Evolutionary conservation across 768 basidiomycete genomes (phyloP).

Genomic region (Saitozyma sp.): DNA sequence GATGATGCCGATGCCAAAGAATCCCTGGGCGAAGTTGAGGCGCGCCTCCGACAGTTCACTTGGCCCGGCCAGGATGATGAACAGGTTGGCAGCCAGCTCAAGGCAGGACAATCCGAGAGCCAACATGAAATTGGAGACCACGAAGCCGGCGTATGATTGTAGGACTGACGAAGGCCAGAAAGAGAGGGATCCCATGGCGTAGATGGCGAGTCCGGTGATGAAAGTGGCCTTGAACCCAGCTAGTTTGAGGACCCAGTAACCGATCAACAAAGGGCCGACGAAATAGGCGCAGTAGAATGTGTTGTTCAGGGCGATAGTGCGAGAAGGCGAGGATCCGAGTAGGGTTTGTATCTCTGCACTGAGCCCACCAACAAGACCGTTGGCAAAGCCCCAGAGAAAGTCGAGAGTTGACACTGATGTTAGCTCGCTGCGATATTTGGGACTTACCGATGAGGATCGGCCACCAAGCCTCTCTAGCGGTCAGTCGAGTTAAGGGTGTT

Average conservation of each 20-base stretch:
- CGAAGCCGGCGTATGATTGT: constrained; percentile 39
- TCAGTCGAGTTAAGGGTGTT: constrained; percentile 39
- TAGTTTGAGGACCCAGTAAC: constrained; percentile 41
- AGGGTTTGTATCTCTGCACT: constrained; percentile 38
- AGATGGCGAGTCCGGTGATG: constrained; percentile 46
- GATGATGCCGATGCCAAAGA: constrained; percentile 42
- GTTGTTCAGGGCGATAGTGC: constrained; percentile 37
- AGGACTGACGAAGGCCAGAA: constrained; percentile 50
- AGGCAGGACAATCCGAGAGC: constrained; percentile 40
- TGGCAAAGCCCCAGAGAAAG: constrained; percentile 50
- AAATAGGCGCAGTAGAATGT: constrained; percentile 45
- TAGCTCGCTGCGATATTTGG: background rate
- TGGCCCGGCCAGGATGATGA: constrained; percentile 48
- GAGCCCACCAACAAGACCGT: constrained; percentile 47
- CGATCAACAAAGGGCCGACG: constrained; percentile 34
- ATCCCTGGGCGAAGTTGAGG: constrained; percentile 47
- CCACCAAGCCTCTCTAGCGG: constrained; percentile 40
- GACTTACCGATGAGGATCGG: constrained; percentile 42
- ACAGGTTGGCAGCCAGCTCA: constrained; percentile 48
- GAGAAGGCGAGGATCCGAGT: constrained; percentile 27
- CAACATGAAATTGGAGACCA: constrained; percentile 47
- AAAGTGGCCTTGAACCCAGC: constrained; percentile 47
- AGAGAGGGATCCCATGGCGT: constrained; percentile 43
- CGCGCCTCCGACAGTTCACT: constrained; percentile 41
- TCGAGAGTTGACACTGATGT: constrained; percentile 40